Evolutionary conservation across 305 asterid species (phyloP).

Genomic region (Petunia hybrid): DNA sequence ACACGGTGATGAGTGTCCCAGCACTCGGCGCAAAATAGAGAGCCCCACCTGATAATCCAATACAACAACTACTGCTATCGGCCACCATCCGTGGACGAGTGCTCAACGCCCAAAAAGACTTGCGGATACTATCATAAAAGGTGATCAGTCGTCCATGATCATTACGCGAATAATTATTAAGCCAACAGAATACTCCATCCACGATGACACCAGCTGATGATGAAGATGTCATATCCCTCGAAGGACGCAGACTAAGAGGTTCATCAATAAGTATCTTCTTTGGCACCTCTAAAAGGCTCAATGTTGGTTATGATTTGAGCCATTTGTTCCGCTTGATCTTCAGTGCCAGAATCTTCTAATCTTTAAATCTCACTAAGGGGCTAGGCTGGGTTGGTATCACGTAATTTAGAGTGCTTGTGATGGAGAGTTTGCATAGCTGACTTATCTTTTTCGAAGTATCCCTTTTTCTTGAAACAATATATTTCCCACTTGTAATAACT

Average conservation of each 20-base stretch:
- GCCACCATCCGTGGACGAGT: neutral
- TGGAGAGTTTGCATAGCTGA: too few relatives aligned
- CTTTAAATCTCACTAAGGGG: too few relatives aligned
- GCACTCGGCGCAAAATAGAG: neutral
- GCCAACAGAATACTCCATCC: conserved; percentile 9
- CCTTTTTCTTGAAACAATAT: too few relatives aligned
- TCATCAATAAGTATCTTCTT: neutral
- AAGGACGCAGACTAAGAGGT: neutral
- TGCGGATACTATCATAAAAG: neutral
- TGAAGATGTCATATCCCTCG: neutral
- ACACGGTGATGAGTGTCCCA: neutral
- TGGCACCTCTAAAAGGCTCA: too few relatives aligned
- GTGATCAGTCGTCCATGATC: neutral
- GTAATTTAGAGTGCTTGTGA: too few relatives aligned
- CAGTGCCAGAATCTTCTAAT: too few relatives aligned
- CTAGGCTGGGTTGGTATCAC: too few relatives aligned
- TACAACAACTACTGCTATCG: neutral
- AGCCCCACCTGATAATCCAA: neutral
- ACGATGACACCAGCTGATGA: neutral
- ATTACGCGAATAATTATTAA: neutral
- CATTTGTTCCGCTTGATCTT: too few relatives aligned
- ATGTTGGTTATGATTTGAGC: too few relatives aligned
- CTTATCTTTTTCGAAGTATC: too few relatives aligned
- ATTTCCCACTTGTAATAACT: too few relatives aligned
- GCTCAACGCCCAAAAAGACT: neutral